phyloP scores from a whole-genome alignment of 2,329 filamentous ascomycete genomes.

The Colletotrichum orbiculare region DNA sequence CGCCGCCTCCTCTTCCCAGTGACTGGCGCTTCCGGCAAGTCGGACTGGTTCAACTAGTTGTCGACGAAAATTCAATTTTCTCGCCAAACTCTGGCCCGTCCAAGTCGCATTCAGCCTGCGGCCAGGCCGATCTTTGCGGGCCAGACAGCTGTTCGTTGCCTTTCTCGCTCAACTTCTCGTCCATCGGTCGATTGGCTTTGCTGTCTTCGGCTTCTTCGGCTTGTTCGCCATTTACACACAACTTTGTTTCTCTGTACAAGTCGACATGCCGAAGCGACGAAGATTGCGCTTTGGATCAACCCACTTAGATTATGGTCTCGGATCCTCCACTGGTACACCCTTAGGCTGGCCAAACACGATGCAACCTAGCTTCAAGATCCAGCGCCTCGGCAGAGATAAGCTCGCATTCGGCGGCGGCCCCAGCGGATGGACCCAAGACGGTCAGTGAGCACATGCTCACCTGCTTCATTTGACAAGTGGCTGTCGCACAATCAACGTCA shows the following conservation, averaged over 20 bases:
- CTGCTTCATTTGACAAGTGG: constrained; percentile 26
- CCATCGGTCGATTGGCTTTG: neutral
- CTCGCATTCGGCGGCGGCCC: constrained; percentile 11
- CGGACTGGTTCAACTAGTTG: neutral
- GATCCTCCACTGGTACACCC: constrained; percentile 2
- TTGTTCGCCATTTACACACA: constrained; percentile 8
- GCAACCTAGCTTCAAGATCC: neutral
- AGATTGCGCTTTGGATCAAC: constrained; percentile 14
- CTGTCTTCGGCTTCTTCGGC: constrained; percentile 14
- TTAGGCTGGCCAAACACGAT: constrained; percentile 4
- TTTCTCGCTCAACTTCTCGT: neutral
- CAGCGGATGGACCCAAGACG: constrained; percentile 29
- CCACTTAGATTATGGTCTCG: constrained; percentile 2
- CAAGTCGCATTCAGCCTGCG: neutral
- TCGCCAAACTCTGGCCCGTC: neutral
- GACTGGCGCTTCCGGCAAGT: too few species aligned
- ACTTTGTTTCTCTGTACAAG: constrained; percentile 11
- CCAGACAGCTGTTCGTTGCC: too few species aligned
- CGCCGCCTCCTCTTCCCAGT: too few species aligned
- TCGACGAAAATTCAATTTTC: neutral
- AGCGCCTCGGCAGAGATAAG: constrained; percentile 25
- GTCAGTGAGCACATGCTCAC: constrained; percentile 30
- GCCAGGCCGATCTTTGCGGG: constrained; percentile 7
- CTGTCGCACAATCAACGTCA: constrained; percentile 21
- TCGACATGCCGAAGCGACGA: constrained; percentile 6